Evolutionary conservation across 176 grass and related monocot genomes (phyloP).

Genomic region (Themeda triandra): DNA sequence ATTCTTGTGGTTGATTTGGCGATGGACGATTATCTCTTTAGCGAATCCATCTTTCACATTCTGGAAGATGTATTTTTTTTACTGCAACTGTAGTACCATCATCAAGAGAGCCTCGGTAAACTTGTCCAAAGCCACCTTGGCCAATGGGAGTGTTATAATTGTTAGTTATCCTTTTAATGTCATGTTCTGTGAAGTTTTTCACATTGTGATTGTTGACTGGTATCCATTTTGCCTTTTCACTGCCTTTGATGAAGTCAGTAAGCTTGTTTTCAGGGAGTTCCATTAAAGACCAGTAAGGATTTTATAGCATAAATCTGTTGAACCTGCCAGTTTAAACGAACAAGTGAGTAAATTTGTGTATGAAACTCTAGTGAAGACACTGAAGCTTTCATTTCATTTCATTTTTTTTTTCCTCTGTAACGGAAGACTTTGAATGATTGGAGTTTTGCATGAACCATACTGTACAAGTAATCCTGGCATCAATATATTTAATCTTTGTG

Average conservation of each 20-base stretch:
- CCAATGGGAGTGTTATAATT: neutral
- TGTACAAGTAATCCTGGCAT: neutral
- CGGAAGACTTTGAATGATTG: neutral
- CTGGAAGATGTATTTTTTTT: neutral
- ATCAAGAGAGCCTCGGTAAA: neutral
- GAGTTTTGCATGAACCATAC: neutral
- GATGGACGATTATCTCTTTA: neutral
- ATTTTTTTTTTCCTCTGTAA: neutral
- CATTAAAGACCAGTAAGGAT: neutral
- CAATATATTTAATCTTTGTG: neutral
- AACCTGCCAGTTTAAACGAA: neutral
- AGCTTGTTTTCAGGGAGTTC: too few relatives aligned
- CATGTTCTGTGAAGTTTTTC: neutral
- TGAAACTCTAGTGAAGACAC: neutral
- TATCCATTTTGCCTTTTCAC: neutral
- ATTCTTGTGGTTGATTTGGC: neutral
- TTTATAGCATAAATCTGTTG: neutral
- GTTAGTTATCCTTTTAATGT: neutral
- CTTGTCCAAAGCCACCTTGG: constrained; percentile 7
- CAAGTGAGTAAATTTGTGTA: neutral
- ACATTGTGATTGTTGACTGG: neutral
- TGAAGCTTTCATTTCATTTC: neutral
- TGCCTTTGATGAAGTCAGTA: neutral
- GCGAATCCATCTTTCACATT: neutral
- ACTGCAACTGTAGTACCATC: neutral